A percentile compares a stretch with the other conserved stretches of the same genome.
Evolutionary conservation across 352 stramenopile genomes (phyloP).

Genomic region (Phytopythium sindhum): DNA sequence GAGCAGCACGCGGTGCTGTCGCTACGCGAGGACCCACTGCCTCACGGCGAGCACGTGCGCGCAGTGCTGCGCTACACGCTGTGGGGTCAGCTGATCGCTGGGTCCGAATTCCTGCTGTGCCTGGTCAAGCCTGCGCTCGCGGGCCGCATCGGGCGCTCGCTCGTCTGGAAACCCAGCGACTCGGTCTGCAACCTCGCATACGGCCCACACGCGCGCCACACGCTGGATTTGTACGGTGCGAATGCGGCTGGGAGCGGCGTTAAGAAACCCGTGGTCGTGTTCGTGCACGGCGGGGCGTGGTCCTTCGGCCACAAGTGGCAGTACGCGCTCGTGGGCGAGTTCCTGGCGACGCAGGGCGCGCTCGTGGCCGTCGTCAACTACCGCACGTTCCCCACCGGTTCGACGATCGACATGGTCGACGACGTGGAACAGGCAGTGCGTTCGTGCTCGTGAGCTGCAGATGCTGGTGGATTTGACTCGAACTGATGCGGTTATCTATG

Average conservation of each 20-base stretch:
- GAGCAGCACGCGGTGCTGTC: conserved; percentile 24
- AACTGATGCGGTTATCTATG: conserved; percentile 1
- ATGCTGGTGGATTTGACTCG: neutral
- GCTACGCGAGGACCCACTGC: conserved; percentile 13
- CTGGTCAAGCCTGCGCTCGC: conserved; percentile 50
- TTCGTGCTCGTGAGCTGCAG: neutral
- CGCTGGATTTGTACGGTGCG: conserved; percentile 59
- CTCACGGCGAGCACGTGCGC: conserved; percentile 10
- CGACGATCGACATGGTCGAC: conserved; percentile 85
- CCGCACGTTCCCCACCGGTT: conserved; percentile 83
- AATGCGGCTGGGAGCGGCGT: neutral
- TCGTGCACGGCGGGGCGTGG: conserved; percentile 89
- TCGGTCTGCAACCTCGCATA: conserved; percentile 34
- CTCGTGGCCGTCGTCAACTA: conserved; percentile 90
- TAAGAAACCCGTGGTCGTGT: conserved; percentile 82
- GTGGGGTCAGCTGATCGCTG: conserved; percentile 42
- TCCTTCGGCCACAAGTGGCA: conserved; percentile 81
- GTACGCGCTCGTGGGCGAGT: conserved; percentile 63
- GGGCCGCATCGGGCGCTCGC: conserved; percentile 33
- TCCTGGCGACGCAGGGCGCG: conserved; percentile 52
- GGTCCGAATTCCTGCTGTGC: conserved; percentile 51
- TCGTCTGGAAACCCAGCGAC: conserved; percentile 34
- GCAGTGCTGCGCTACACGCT: conserved; percentile 45
- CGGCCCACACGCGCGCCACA: conserved; percentile 47
- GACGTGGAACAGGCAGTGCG: conserved; percentile 78